phyloP scores from a whole-genome alignment of 192 early-diverging fungal genomes.

The Dissophora globulifera region DNA sequence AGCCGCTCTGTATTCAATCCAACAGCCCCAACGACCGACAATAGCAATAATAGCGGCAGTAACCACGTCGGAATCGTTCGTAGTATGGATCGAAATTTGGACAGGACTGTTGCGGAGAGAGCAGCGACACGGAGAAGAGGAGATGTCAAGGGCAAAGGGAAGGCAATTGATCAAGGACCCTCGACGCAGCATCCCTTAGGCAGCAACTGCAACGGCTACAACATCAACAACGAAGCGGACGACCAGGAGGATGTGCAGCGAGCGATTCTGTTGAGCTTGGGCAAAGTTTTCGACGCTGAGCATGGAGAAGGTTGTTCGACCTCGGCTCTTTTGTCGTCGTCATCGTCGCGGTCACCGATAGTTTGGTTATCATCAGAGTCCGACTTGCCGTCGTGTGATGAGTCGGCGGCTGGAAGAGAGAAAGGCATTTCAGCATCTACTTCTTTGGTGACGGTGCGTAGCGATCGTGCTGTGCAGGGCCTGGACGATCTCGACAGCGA shows the following conservation, averaged over 20 bases:
- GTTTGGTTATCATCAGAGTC: not conserved
- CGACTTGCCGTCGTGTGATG: too few relatives aligned
- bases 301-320: constrained; percentile 9
- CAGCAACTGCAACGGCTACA: too few relatives aligned
- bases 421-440: too few relatives aligned
- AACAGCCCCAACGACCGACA: not conserved
- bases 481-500: too few relatives aligned
- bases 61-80: not conserved
- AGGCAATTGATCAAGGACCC: not conserved
- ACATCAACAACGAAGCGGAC: too few relatives aligned
- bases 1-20: too few relatives aligned
- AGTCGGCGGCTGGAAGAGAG: too few relatives aligned
- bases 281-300: not conserved
- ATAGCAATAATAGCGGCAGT: not conserved
- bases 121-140: constrained; percentile 16
- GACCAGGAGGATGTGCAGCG: constrained; percentile 12
- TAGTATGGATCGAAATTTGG: too few relatives aligned
- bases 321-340: too few relatives aligned
- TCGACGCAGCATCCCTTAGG: too few relatives aligned
- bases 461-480: too few relatives aligned
- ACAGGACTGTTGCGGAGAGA: not conserved
- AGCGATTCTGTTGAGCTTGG: constrained; percentile 7
- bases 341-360: not conserved
- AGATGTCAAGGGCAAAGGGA: constrained; percentile 14
- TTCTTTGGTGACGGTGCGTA: too few relatives aligned